phyloP scores from a whole-genome alignment of 2,329 filamentous ascomycete species.

The Colletotrichum lini region DNA sequence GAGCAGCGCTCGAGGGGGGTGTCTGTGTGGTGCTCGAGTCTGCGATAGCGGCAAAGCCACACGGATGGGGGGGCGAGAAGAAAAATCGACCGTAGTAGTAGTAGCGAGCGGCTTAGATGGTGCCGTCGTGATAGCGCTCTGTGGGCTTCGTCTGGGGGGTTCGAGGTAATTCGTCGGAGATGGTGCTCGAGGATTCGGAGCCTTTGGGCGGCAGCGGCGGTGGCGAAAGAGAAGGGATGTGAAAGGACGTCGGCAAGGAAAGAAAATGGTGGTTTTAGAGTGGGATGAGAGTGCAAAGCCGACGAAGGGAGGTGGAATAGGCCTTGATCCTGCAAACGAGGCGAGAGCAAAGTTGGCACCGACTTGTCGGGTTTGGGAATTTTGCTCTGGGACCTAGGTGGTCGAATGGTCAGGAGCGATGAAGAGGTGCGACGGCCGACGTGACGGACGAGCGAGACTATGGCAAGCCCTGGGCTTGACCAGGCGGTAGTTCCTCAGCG shows the following conservation, averaged over 20 bases:
- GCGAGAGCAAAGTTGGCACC: slow-evolving; percentile 30
- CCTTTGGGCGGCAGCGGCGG: slow-evolving; percentile 21
- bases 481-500: slow-evolving; percentile 19
- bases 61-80: slow-evolving; percentile 9
- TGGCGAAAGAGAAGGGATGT: neutral
- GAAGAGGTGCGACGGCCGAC: slow-evolving; percentile 41
- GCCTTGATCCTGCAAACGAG: slow-evolving; percentile 23
- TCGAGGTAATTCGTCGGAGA: slow-evolving; percentile 31
- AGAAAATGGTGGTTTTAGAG: slow-evolving; percentile 11
- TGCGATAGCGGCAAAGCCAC: slow-evolving; percentile 29
- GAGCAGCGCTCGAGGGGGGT: slow-evolving; percentile 31
- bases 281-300: slow-evolving; percentile 17
- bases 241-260: slow-evolving; percentile 24
- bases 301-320: neutral
- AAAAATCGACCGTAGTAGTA: slow-evolving; percentile 5
- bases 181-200: slow-evolving; percentile 24
- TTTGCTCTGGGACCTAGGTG: slow-evolving; percentile 31
- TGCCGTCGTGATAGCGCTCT: slow-evolving; percentile 35
- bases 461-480: slow-evolving; percentile 39
- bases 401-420: slow-evolving; percentile 33
- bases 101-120: slow-evolving; percentile 11
- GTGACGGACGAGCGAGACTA: slow-evolving; percentile 37
- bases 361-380: slow-evolving; percentile 26
- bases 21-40: slow-evolving; percentile 29
- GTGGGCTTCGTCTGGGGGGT: slow-evolving; percentile 26